Base-by-base conservation (phyloP, 345 rosid species). In the Excoecaria cochinchinensis region DNA sequence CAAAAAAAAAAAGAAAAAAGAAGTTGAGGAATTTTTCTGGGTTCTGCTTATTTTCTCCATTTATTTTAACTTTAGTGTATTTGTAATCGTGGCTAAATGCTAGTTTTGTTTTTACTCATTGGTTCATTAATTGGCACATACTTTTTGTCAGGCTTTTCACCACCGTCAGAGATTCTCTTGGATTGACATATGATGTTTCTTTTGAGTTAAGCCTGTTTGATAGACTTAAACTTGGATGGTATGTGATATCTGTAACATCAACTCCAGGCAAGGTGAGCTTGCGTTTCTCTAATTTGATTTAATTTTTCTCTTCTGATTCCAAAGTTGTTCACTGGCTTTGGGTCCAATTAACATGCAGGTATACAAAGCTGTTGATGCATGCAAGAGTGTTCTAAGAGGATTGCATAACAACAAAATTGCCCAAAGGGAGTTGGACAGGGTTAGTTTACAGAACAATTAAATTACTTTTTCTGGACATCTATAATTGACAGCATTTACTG, bases 121-220 rank as follows among this genome's bases (percentile, higher is more conserved):
- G 17, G 44, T 59, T 46, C 62, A 52, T 44, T 55, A 31, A 31
- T 31, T 31, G 1, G 2, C 2, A 31, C 31, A 2, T 31, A 69
- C 51, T 69, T 73, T 68, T 71, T 17, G 78, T 70, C 91, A 95
- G 99, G 91, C 98, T 96, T 80, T 96, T 96, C 83, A 96, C 99
- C 55, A 89, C 99, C n/a, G 99, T 96, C 42, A 79, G 98, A 75
- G 98, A 96, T 79, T 93, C 99, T 76, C 98, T 93, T 84, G 99
- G 99, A 78, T 87, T 96, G 84, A 96, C 98, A 69, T 96, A 96
- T 70, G 99, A 96, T 78, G 98, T 96, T 44, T 96, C 99, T 56
- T 96, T 96, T 76, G 99, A 96, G 87, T 86, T 96, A 72, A 93
- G 91, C 88, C 87, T 96, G 69, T 93, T 93, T 78, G 99, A 96